phyloP scores from a whole-genome alignment of 306 rosid genomes.

The Clitoria ternatea region DNA sequence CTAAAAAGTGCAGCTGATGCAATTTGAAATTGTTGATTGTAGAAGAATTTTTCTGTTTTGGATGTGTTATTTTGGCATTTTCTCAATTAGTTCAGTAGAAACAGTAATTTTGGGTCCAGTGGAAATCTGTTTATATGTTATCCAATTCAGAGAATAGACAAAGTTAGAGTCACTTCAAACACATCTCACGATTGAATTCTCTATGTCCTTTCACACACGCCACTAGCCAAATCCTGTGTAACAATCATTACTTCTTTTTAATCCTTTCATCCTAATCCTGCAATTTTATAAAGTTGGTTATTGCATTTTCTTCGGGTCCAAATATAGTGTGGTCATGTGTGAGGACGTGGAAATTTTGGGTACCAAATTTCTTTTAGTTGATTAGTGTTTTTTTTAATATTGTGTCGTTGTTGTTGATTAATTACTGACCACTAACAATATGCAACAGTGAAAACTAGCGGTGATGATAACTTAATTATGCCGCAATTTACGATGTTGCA shows the following conservation, averaged over 20 bases:
- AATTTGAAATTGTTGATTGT: neutral
- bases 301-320: too few relatives aligned
- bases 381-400: too few relatives aligned
- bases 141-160: neutral
- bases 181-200: neutral
- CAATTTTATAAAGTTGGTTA: too few relatives aligned
- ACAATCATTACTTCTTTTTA: too few relatives aligned
- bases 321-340: too few relatives aligned
- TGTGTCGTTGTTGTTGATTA: too few relatives aligned
- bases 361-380: too few relatives aligned
- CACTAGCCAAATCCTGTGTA: neutral
- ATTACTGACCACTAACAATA: neutral
- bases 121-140: neutral
- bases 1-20: neutral
- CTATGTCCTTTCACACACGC: neutral
- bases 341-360: too few relatives aligned
- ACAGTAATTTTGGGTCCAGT: neutral
- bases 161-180: neutral
- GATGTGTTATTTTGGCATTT: neutral
- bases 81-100: neutral
- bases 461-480: neutral
- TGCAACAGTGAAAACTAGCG: neutral
- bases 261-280: too few relatives aligned
- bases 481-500: conserved; percentile 2
- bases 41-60: neutral